Percentiles rank a stretch among this genome's conserved stretches.
These are phyloP conservation scores for Ensete glaucum DNA, from an alignment of 176 grass and related monocot genomes.

Conservation along the genomic window DNA sequence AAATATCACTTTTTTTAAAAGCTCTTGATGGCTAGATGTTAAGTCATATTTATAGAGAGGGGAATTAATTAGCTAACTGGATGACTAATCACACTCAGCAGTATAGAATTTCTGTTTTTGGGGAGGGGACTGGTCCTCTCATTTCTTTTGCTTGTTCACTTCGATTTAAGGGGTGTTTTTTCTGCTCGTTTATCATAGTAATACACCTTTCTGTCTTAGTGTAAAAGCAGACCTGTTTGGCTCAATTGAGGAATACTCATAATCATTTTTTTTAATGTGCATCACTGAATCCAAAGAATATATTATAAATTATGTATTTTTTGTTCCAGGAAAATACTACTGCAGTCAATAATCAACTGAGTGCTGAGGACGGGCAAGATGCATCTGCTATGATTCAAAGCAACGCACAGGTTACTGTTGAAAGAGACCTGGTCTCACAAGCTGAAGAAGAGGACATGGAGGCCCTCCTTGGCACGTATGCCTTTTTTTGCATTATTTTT, in stretches of 20 bases:
- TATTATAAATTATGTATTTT: background rate
- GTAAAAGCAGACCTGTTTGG: too few species aligned
- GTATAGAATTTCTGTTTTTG: too few species aligned
- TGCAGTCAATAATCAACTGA: conserved; percentile 37
- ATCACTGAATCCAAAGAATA: background rate
- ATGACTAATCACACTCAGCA: too few species aligned
- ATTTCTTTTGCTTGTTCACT: too few species aligned
- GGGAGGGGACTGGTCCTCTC: too few species aligned
- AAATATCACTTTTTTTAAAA: too few species aligned
- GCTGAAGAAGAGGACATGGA: conserved; percentile 89
- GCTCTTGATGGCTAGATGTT: too few species aligned
- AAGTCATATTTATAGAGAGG: too few species aligned
- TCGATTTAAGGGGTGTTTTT: too few species aligned
- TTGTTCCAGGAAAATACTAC: conserved; percentile 55
- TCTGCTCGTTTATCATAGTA: too few species aligned
- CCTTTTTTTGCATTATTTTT: background rate
- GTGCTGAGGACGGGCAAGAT: conserved; percentile 35
- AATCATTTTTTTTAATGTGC: background rate
- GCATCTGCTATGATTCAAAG: conserved; percentile 33
- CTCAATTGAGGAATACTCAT: background rate
- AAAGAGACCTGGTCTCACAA: conserved; percentile 74
- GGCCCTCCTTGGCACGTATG: conserved; percentile 73
- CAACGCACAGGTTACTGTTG: conserved; percentile 45
- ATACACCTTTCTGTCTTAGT: too few species aligned
- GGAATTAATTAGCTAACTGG: too few species aligned